Evolutionary conservation across 2,329 filamentous ascomycete genomes (phyloP).

Genomic region (Exserohilum turcica): DNA sequence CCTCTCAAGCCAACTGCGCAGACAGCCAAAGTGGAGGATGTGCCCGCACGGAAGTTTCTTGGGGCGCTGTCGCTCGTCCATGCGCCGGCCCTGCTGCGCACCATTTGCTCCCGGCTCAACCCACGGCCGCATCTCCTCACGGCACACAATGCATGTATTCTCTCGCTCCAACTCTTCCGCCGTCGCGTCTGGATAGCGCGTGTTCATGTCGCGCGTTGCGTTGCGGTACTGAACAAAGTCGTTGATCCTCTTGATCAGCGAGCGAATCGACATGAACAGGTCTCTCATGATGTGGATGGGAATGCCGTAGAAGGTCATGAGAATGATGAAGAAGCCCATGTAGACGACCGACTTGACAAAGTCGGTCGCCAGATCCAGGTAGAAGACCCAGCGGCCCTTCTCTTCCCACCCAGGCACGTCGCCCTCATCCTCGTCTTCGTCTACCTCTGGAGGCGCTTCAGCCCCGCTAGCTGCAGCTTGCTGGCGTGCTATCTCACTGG

Average conservation of each 20-base stretch:
- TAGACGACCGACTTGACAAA: slow-evolving; percentile 91
- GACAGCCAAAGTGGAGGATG: slow-evolving; percentile 89
- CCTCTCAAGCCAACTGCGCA: slow-evolving; percentile 95
- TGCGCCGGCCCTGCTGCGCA: slow-evolving; percentile 47
- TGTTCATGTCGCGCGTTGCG: slow-evolving; percentile 92
- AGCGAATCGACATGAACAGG: slow-evolving; percentile 89
- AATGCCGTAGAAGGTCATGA: slow-evolving; percentile 90
- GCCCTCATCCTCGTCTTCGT: slow-evolving; percentile 87
- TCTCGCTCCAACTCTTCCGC: slow-evolving; percentile 82
- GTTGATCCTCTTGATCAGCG: slow-evolving; percentile 86
- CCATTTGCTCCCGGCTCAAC: slow-evolving; percentile 54
- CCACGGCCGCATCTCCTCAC: slow-evolving; percentile 93
- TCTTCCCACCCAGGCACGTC: slow-evolving; percentile 96
- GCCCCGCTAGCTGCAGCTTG: slow-evolving; percentile 49
- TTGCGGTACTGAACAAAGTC: slow-evolving; percentile 89
- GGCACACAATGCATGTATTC: slow-evolving; percentile 96
- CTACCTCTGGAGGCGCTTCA: slow-evolving; percentile 49
- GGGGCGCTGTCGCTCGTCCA: slow-evolving; percentile 81
- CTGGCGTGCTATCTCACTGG: slow-evolving; percentile 72
- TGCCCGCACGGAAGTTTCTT: slow-evolving; percentile 98
- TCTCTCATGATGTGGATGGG: slow-evolving; percentile 97
- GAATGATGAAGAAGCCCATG: slow-evolving; percentile 87
- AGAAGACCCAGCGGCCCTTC: slow-evolving; percentile 91
- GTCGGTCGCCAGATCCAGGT: slow-evolving; percentile 83
- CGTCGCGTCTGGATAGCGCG: slow-evolving; percentile 85